Evolutionary conservation across 2,329 filamentous ascomycete genomes (phyloP).

Genomic region (Albifimbria verrucaria): DNA sequence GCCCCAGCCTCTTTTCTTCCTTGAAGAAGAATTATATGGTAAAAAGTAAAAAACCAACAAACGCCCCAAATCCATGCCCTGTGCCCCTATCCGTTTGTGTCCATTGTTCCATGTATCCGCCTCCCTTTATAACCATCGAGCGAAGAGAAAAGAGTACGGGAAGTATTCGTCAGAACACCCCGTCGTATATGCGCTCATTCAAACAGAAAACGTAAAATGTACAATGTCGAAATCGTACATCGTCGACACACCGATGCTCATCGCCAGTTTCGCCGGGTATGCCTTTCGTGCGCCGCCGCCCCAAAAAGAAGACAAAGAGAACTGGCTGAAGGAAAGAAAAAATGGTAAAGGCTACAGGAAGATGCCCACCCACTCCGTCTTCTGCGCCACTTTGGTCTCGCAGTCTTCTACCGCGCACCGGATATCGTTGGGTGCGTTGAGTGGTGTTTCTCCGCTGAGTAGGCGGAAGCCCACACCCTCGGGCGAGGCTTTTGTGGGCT

Average conservation of each 20-base stretch:
- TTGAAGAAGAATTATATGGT: no score
- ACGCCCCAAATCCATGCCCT: not conserved
- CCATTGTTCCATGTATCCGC: no score
- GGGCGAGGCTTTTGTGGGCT: constrained; percentile 30
- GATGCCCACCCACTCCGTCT: constrained; percentile 60
- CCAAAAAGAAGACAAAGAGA: not conserved
- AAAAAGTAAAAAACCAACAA: not conserved
- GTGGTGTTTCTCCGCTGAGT: constrained; percentile 23
- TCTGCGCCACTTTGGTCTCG: constrained; percentile 47
- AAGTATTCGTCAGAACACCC: no score
- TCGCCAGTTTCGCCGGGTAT: no score
- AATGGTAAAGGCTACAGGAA: constrained; percentile 40
- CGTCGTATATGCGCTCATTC: no score
- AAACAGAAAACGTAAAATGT: no score
- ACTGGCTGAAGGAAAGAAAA: not conserved
- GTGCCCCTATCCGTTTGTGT: not conserved
- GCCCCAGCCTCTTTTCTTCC: not conserved
- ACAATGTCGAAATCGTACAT: no score
- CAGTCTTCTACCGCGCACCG: constrained; percentile 58
- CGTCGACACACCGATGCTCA: no score
- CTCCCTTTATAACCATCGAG: no score
- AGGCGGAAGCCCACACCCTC: constrained; percentile 36
- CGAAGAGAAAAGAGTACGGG: no score
- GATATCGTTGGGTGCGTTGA: constrained; percentile 27
- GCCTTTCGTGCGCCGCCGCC: no score